Percentiles rank a stretch among this genome's conserved stretches.
Conservation (phyloP, 169 alveolate genomes). For the Plasmodium blacklocki region DNA sequence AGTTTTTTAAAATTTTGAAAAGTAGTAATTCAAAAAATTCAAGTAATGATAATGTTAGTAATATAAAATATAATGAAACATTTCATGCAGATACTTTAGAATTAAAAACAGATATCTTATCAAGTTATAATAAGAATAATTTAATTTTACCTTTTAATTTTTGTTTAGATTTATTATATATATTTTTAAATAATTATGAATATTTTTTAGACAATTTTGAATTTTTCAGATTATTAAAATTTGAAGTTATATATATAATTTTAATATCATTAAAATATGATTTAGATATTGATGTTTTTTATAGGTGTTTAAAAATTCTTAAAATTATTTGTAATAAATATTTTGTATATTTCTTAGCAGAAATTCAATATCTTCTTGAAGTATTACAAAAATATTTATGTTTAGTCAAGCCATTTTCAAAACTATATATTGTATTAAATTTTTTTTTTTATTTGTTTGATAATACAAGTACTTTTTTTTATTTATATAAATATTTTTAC, state of each 20-base stretch:
- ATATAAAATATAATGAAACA: conserved; percentile 19
- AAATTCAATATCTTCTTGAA: conserved; percentile 37
- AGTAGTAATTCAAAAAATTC: conserved; percentile 17
- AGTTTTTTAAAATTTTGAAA: conserved; percentile 69
- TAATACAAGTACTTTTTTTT: conserved; percentile 18
- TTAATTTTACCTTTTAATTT: conserved; percentile 59
- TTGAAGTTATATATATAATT: conserved; percentile 53
- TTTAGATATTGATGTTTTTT: conserved; percentile 61
- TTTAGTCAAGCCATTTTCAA: conserved; percentile 44
- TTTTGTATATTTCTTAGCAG: conserved; percentile 71
- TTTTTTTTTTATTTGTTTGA: conserved; percentile 72
- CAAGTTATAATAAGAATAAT: conserved; percentile 66
- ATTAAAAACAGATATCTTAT: conserved; percentile 30
- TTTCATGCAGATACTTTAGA: conserved; percentile 2
- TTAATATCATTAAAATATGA: conserved; percentile 46
- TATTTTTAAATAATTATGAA: conserved; percentile 69
- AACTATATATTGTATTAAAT: conserved; percentile 61
- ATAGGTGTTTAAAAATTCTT: conserved; percentile 63
- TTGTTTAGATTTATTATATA: conserved; percentile 65
- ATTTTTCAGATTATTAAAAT: conserved; percentile 71
- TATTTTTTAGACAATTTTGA: conserved; percentile 56
- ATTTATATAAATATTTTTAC: conserved; percentile 62
- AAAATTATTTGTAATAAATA: conserved; percentile 44
- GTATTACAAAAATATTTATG: conserved; percentile 52
- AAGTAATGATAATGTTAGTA: conserved; percentile 10